Percentiles rank a stretch among this genome's conserved stretches.
phyloP scores from a whole-genome alignment of 2,329 filamentous ascomycete species.

The Sporothrix euskadiensis region DNA sequence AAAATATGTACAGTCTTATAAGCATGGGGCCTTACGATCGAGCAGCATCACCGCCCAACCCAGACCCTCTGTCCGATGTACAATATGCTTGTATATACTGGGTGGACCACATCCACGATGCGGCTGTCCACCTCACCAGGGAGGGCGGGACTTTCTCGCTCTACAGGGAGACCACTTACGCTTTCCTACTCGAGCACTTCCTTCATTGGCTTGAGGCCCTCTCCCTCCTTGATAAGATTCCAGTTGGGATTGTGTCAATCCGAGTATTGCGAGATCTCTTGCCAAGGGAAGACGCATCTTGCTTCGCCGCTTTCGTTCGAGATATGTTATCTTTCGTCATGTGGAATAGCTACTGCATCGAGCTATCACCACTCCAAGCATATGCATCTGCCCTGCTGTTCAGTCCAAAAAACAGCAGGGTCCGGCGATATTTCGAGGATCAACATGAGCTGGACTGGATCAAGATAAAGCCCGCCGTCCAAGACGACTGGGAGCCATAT shows the following conservation, averaged over 20 bases:
- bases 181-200: slow-evolving; percentile 11
- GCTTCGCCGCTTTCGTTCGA: not conserved
- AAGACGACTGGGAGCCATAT: not conserved
- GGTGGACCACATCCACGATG: slow-evolving; percentile 10
- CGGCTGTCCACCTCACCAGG: not conserved
- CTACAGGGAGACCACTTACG: not conserved
- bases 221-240: not conserved
- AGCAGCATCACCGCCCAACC: not conserved
- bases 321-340: not conserved
- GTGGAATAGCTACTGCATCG: not conserved
- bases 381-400: not conserved
- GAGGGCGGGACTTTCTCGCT: not conserved
- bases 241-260: not conserved
- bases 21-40: not conserved
- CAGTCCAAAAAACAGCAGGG: not conserved
- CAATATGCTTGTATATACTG: slow-evolving; percentile 18
- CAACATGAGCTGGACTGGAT: not conserved
- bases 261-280: not conserved
- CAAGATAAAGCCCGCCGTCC: not conserved
- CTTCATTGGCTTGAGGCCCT: slow-evolving; percentile 23
- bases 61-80: slow-evolving; percentile 3
- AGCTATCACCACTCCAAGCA: not conserved
- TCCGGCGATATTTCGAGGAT: not conserved
- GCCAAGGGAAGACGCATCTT: not conserved
- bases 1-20: slow-evolving; percentile 20